Evolutionary conservation across 129 eudicot genomes (phyloP).

Genomic region (Arctium minus): DNA sequence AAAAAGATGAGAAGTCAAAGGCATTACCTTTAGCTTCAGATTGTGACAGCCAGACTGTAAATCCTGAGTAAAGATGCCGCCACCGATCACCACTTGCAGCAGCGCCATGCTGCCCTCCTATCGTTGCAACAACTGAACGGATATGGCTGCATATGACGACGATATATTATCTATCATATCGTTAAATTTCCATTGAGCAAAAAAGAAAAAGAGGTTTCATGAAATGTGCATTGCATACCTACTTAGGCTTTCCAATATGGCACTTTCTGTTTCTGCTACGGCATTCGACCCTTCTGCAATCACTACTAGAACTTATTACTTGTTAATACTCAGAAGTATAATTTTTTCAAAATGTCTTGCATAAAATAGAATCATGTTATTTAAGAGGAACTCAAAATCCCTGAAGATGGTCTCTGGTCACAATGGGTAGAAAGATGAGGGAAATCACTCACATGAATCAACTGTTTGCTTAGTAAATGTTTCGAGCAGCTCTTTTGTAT

Average conservation of each 20-base stretch:
- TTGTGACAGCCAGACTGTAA: constrained; percentile 85
- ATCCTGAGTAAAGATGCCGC: constrained; percentile 92
- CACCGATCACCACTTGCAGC: constrained; percentile 71
- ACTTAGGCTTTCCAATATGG: constrained; percentile 79
- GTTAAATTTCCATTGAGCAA: neutral
- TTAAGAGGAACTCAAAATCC: neutral
- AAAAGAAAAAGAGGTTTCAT: neutral
- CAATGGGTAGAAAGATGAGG: neutral
- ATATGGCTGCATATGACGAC: constrained; percentile 57
- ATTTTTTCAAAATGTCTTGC: neutral
- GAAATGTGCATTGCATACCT: constrained; percentile 45
- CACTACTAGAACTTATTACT: constrained; percentile 51
- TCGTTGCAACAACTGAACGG: constrained; percentile 85
- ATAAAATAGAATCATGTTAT: neutral
- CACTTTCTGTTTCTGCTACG: constrained; percentile 75
- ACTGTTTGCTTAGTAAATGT: constrained; percentile 58
- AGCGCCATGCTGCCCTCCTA: constrained; percentile 84
- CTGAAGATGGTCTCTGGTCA: neutral
- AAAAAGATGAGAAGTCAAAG: neutral
- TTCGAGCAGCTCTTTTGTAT: constrained; percentile 82
- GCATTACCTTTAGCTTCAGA: constrained; percentile 84
- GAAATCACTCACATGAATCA: constrained; percentile 75
- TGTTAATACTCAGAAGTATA: constrained; percentile 28
- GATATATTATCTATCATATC: neutral
- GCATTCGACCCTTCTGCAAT: constrained; percentile 68